These are phyloP conservation scores for Botryosphaeria dothidea DNA, from an alignment of 2,329 filamentous ascomycete genomes.

Conservation along the genomic window DNA sequence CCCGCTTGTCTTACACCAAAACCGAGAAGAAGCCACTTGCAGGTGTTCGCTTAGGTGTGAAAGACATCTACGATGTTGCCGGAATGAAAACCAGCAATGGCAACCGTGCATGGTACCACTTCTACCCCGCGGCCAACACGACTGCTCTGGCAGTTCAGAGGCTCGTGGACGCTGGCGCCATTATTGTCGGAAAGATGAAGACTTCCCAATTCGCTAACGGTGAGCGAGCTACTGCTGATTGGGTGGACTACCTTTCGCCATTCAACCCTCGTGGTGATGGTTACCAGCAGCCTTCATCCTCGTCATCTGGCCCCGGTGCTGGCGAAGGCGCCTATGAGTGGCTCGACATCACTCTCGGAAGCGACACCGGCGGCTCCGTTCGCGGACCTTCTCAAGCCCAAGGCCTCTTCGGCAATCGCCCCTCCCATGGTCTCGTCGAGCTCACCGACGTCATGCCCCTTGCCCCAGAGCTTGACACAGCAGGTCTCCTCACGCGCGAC, in stretches of 20 bases:
- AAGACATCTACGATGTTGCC: constrained; percentile 62
- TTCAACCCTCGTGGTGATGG: constrained; percentile 49
- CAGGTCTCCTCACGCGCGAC: constrained; percentile 49
- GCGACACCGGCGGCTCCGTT: constrained; percentile 53
- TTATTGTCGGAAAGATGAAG: constrained; percentile 49
- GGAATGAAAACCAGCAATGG: constrained; percentile 60
- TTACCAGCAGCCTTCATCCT: constrained; percentile 49
- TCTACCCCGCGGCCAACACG: constrained; percentile 49
- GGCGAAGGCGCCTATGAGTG: constrained; percentile 48
- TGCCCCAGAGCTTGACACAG: constrained; percentile 49
- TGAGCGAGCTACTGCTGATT: constrained; percentile 52
- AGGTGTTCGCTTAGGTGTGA: constrained; percentile 62
- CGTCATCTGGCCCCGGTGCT: constrained; percentile 49
- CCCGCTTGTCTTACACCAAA: constrained; percentile 59
- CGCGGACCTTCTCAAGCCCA: constrained; percentile 51
- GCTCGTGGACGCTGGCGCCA: constrained; percentile 61
- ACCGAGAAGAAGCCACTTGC: constrained; percentile 58
- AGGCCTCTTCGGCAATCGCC: constrained; percentile 54
- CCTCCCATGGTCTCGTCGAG: constrained; percentile 48
- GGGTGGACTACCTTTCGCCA: constrained; percentile 47
- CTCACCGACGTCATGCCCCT: constrained; percentile 53
- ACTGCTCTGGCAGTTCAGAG: constrained; percentile 56
- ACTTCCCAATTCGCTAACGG: constrained; percentile 49
- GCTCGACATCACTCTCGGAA: constrained; percentile 53
- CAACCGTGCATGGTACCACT: constrained; percentile 58